Evolutionary conservation across 331 rosid species (phyloP), one percentile per base, ranked within the genome.

Genomic region (Pyrus hybrid): DNA sequence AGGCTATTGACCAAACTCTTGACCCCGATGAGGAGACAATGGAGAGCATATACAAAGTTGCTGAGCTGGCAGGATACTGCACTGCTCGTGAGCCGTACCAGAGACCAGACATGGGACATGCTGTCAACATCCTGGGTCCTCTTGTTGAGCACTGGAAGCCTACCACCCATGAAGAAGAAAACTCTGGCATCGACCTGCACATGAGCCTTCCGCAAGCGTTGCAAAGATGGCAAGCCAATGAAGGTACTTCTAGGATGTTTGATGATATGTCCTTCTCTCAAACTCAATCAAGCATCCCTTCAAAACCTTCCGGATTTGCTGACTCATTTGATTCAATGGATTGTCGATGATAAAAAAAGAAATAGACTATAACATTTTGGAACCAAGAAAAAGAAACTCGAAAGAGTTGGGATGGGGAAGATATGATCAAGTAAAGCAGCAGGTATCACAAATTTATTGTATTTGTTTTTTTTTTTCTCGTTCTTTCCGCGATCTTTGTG

Each of bases 101-200:
- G 81, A 88, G 96, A 79, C 96, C 96, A 0, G 96, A 91, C 68
- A 91, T 91, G 96, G 96, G 96, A 37, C 96, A 91, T 71, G 93
- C 93, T 0, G 96, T 91, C 75, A 91, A 91, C 74, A 85, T 88
- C 56, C 76, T 91, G 82, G 90, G 85, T 74, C 96, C 96, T 37
- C 86, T 91, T 4, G 96, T 91, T 7, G 93, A 91, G 72, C 93
- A 83, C 56, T 91, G 96, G 96, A 91, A 88, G 61, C 96, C 96
- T 11, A 70, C 84, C 7, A 63, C 61, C 73, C 90, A 83, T 14
- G 93, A 88, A 69, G 96, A 90, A 60, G 91, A 91, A 30, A 77
- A 67, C 77, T 58, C 63, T 67, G 96, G 96, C 76, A 91, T 88
- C 73, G 87, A 91, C 74, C 78, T 88, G 33, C 80, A 88, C 76